Conservation (phyloP, 108 stramenopile genomes). For the Fragilariopsis cylindrus region DNA sequence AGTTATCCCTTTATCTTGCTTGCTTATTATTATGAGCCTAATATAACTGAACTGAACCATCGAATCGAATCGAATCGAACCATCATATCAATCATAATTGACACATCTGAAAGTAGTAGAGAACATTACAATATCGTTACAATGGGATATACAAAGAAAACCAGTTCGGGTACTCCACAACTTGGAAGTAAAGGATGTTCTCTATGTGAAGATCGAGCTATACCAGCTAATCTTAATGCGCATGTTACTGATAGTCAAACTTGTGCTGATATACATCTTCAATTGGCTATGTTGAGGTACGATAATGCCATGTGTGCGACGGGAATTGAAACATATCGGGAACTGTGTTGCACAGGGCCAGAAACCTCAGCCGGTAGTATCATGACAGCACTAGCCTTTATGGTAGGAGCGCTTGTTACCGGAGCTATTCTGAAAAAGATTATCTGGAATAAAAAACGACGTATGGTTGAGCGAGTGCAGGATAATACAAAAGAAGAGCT, state of each 20-base stretch:
- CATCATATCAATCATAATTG: no score
- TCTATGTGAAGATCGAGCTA: slow-evolving; percentile 8
- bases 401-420: neutral
- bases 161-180: neutral
- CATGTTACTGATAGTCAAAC: slow-evolving; percentile 18
- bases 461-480: neutral
- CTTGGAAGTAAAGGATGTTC: slow-evolving; percentile 17
- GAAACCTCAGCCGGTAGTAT: neutral
- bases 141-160: no score
- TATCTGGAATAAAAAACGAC: neutral
- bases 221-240: neutral
- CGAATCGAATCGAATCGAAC: no score
- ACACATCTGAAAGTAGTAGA: no score
- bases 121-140: no score
- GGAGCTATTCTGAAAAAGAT: slow-evolving; percentile 6
- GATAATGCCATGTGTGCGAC: slow-evolving; percentile 18
- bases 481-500: neutral
- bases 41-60: no score
- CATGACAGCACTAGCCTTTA: neutral
- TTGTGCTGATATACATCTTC: slow-evolving; percentile 19
- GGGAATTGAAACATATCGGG: slow-evolving; percentile 10
- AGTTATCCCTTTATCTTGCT: no score
- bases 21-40: no score
- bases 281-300: slow-evolving; percentile 11
- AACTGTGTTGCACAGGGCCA: neutral